Evolutionary conservation across 2,329 filamentous ascomycete species (phyloP), one percentile per base, ranked within the genome.

Genomic region (Juglanconis oblonga): DNA sequence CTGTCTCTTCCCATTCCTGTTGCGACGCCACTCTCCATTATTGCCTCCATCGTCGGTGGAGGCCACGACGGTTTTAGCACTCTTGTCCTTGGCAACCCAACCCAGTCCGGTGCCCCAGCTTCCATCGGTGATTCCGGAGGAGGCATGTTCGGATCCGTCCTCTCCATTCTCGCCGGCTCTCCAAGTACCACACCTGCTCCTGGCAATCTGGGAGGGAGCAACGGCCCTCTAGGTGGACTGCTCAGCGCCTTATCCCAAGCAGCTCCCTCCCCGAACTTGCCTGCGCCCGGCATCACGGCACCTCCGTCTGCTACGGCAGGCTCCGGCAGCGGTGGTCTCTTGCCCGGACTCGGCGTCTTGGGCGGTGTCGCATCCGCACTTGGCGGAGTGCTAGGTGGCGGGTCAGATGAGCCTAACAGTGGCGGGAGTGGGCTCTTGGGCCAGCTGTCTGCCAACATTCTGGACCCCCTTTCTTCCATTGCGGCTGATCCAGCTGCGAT

Each of bases 211-310:
- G 40, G 33, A 17, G 54, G 24, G 1, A 29, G 24, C n/a, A 35
- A 17, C 32, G 36, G 40, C 29, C 47, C 58, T 13, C 11, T 63
- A n/a, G 58, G 51, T n/a, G 61, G 61, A 10, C 50, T 63, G 10
- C 51, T 63, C 31, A 63, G 61, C 35, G 61, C 40, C n/a, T 42
- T 63, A 14, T 63, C 61, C 38, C 44, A 57, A 56, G 61, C 52
- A 42, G 52, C 50, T 31, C 55, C 59, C 47, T 32, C 45, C n/a
- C 29, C 48, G 29, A 38, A 32, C 40, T 40, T 54, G 24, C 52
- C 52, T 13, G 35, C 10, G 13, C 9, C 48, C 48, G 32, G 3
- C 45, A 54, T 52, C 38, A 57, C 61, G 5, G 11, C 45, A n/a
- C 49, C 40, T 13, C 54, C 61, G 29, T 24, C 29, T 29, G 55